phyloP scores from a whole-genome alignment of 208 protist genomes.

The Trichomonas tenax region DNA sequence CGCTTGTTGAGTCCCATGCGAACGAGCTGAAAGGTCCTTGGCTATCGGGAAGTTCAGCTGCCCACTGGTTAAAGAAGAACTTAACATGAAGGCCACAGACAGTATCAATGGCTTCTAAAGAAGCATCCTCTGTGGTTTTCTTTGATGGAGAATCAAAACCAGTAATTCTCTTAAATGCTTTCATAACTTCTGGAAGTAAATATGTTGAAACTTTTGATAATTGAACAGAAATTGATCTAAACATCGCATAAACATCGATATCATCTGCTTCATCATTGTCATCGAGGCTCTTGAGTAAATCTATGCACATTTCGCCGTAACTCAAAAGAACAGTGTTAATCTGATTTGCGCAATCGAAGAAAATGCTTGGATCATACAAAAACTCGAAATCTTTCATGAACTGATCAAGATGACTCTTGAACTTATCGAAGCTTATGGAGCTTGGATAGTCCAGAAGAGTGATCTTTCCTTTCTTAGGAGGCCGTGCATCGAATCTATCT shows the following conservation, averaged over 20 bases:
- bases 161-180: not conserved
- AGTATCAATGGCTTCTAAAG: not conserved
- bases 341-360: not conserved
- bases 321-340: not conserved
- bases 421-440: not conserved
- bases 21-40: not conserved
- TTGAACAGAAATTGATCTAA: not conserved
- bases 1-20: not conserved
- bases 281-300: not conserved
- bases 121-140: not conserved
- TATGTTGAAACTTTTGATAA: not conserved
- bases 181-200: not conserved
- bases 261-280: not conserved
- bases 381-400: not conserved
- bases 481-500: not conserved
- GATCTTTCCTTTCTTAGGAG: not conserved
- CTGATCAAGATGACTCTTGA: not conserved
- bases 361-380: not conserved
- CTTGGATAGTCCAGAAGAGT: not conserved
- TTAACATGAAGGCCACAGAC: not conserved
- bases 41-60: not conserved
- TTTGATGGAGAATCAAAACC: not conserved
- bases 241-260: not conserved
- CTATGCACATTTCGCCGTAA: not conserved
- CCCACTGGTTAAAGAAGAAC: not conserved